Evolutionary conservation across 2,329 filamentous ascomycete genomes (phyloP).

Genomic region (Diaporthe destruens): DNA sequence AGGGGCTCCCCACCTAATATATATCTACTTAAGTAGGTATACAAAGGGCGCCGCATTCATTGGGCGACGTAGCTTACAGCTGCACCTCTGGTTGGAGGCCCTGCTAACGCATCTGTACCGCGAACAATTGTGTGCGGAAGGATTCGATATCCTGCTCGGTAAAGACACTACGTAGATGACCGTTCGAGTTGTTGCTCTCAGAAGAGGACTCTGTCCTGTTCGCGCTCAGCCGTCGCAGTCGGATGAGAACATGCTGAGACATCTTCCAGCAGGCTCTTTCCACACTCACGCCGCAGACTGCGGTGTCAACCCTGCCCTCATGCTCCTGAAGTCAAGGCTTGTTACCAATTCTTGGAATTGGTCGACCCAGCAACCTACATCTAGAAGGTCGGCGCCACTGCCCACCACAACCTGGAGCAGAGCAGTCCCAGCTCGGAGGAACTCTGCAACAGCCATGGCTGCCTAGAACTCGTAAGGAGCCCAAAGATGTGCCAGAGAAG

Average conservation of each 20-base stretch:
- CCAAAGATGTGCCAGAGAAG: neutral
- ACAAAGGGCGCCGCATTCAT: neutral
- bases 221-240: neutral
- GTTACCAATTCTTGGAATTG: neutral
- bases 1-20: no score
- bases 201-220: neutral
- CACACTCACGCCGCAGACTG: neutral
- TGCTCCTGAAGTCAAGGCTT: neutral
- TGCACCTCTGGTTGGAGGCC: neutral
- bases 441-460: neutral
- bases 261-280: constrained; percentile 36
- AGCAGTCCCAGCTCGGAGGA: constrained; percentile 4
- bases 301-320: neutral
- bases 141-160: constrained; percentile 28
- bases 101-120: constrained; percentile 17
- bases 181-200: neutral
- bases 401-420: constrained; percentile 11
- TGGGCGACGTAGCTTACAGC: constrained; percentile 4
- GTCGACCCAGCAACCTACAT: neutral
- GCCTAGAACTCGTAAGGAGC: neutral
- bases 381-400: neutral
- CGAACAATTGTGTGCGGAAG: constrained; percentile 15
- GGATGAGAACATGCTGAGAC: constrained; percentile 33
- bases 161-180: constrained; percentile 2
- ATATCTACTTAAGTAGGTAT: no score